These are phyloP conservation scores for Sungouiozyma intestinalis DNA, from an alignment of 805 yeast species.

Conservation along the genomic window DNA sequence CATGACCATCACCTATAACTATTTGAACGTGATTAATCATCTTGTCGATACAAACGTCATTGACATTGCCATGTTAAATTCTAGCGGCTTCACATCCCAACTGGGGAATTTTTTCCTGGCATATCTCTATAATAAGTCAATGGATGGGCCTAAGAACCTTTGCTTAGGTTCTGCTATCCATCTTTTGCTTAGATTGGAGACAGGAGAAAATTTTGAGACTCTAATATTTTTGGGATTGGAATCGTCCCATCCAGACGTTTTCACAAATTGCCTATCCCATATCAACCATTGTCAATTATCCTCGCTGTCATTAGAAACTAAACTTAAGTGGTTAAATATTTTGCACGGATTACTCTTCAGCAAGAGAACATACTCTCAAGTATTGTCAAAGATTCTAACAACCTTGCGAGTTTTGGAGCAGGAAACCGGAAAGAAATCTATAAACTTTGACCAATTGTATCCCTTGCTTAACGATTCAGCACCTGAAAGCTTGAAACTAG, in stretches of 20 bases:
- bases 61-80: neutral
- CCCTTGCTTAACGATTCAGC: conserved; percentile 20
- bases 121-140: conserved; percentile 17
- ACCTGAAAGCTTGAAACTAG: conserved; percentile 39
- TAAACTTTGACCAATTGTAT: neutral
- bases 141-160: conserved; percentile 44
- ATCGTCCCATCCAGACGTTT: conserved; percentile 19
- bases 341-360: neutral
- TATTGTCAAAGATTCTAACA: neutral
- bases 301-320: neutral
- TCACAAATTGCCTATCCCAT: neutral
- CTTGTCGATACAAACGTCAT: neutral
- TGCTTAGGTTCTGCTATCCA: conserved; percentile 29
- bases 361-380: neutral
- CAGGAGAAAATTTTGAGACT: conserved; percentile 15
- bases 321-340: no score
- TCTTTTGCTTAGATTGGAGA: conserved; percentile 22
- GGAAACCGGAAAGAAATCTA: neutral
- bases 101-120: conserved; percentile 31
- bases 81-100: conserved; percentile 5
- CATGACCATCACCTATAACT: neutral
- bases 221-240: conserved; percentile 29
- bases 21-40: neutral
- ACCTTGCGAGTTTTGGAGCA: neutral
- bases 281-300: neutral